These are phyloP conservation scores for Viola pubescens DNA, from an alignment of 441 rosid genomes.

Conservation along the genomic window DNA sequence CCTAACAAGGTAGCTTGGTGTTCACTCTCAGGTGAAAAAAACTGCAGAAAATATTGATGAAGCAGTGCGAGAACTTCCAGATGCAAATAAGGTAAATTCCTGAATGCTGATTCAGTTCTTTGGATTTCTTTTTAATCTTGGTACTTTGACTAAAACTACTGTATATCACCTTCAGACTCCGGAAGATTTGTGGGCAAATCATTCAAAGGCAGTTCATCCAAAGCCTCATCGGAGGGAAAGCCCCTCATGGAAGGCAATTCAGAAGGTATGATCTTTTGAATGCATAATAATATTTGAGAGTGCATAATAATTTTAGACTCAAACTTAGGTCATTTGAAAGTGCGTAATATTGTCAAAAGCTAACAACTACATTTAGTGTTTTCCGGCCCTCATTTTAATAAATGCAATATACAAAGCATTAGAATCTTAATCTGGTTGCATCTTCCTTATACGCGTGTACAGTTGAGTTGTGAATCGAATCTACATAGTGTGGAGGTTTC, in stretches of 20 bases:
- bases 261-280: slow-evolving; percentile 39
- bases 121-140: slow-evolving; percentile 3
- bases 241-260: slow-evolving; percentile 70
- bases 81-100: slow-evolving; percentile 72
- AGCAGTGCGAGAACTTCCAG: slow-evolving; percentile 96
- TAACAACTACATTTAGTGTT: background rate
- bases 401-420: background rate
- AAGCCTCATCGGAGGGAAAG: slow-evolving; percentile 89
- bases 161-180: slow-evolving; percentile 49
- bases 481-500: background rate
- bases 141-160: slow-evolving; percentile 1
- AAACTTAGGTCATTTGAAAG: background rate
- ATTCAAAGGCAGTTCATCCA: slow-evolving; percentile 69
- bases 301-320: background rate
- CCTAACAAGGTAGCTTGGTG: slow-evolving; percentile 1
- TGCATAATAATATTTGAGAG: background rate
- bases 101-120: background rate
- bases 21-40: slow-evolving; percentile 57
- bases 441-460: no score
- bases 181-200: slow-evolving; percentile 94
- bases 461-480: background rate
- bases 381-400: background rate
- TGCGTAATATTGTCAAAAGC: background rate
- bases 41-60: slow-evolving; percentile 93
- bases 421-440: background rate